Evolutionary conservation across 495 filamentous ascomycete species (phyloP), one percentile per base, ranked within the genome.

Genomic region (Choiromyces venosus): DNA sequence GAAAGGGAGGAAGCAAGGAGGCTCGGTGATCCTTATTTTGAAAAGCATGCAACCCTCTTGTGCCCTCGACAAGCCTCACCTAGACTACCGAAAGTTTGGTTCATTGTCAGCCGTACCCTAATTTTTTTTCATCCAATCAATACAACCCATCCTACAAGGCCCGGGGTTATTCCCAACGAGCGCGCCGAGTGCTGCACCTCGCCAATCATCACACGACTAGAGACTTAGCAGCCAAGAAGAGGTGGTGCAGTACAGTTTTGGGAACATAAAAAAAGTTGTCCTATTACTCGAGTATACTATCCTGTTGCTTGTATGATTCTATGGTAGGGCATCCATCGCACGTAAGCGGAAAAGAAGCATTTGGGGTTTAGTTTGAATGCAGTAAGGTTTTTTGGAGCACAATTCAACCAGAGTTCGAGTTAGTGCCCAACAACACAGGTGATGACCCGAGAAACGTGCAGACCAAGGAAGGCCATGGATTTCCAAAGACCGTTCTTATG

Each of bases 401-500:
- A 29, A 52, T 12, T 56, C 21, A 56, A 56, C n/a, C n/a, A 56
- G 9, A 56, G n/a, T 29, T 56, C 29, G n/a, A 29, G 46, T 56
- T 56, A 10, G 46, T 56, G 46, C 29, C 46, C 46, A 56, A 56
- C 46, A n/a, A 52, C 44, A 29, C 21, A 56, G n/a, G n/a, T 25
- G 46, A 56, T 56, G n/a, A 56, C 46, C 46, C 46, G 46, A 56
- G n/a, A 56, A 56, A 56, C 46, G 29, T 25, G 46, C 46, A 56
- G 46, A 25, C 46, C 46, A 56, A 29, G 46, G 21, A 52, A 52
- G 21, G n/a, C n/a, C 7, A 56, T 56, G 46, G n/a, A 25, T 14
- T 56, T 25, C n/a, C 46, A 56, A 56, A 56, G 46, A 56, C 46
- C n/a, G n/a, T 25, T 56, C 46, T 56, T 56, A n/a, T 56, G n/a